Evolutionary conservation across 139 green algal genomes (phyloP).

Genomic region (Spirogloea muscicola): DNA sequence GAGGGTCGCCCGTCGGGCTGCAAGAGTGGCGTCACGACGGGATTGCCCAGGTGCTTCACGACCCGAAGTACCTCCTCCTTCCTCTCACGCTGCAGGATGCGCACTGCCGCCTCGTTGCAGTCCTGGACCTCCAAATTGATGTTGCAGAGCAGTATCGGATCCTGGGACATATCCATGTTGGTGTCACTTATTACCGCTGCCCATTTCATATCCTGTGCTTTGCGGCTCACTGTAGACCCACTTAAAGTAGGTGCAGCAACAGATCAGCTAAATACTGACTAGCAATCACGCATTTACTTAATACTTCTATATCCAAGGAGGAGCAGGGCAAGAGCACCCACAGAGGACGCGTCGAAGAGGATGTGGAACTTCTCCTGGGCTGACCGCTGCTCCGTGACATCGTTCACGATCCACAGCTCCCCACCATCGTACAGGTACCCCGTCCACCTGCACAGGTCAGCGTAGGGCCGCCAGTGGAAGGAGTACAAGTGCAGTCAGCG

Average conservation of each 20-base stretch:
- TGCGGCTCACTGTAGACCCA: too few relatives aligned
- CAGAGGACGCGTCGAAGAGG: slow-evolving; percentile 27
- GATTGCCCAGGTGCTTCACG: background rate
- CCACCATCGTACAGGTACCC: slow-evolving; percentile 12
- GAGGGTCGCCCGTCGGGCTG: slow-evolving; percentile 21
- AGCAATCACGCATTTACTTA: too few relatives aligned
- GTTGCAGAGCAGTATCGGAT: background rate
- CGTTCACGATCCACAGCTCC: slow-evolving; percentile 23
- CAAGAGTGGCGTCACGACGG: background rate
- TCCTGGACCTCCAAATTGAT: background rate
- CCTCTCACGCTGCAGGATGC: background rate
- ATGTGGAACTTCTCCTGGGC: slow-evolving; percentile 21
- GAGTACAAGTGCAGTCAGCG: too few relatives aligned
- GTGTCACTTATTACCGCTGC: too few relatives aligned
- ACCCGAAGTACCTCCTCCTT: slow-evolving; percentile 11
- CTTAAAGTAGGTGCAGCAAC: too few relatives aligned
- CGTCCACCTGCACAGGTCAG: too few relatives aligned
- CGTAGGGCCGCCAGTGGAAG: too few relatives aligned
- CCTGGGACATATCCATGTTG: too few relatives aligned
- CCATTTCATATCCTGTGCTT: too few relatives aligned
- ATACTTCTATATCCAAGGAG: too few relatives aligned
- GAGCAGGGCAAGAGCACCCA: background rate
- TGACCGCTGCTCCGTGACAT: slow-evolving; percentile 14
- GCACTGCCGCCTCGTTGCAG: slow-evolving; percentile 13
- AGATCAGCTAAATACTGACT: too few relatives aligned